These are phyloP conservation scores for Diutina pseudorugosa DNA, from an alignment of 1,139 yeast genomes.

Conservation along the genomic window DNA sequence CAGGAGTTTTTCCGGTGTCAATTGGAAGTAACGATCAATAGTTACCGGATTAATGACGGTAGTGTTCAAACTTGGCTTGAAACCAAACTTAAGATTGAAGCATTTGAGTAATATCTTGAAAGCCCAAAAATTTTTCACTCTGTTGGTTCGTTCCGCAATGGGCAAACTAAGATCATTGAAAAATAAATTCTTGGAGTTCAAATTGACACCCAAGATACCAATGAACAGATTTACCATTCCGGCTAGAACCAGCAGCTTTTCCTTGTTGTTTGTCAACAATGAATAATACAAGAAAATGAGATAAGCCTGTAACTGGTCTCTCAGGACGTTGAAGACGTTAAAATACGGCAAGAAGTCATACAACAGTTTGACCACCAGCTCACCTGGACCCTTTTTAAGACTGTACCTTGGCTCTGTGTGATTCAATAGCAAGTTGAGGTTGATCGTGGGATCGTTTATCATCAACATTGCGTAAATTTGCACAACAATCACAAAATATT, in stretches of 20 bases:
- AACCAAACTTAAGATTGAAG: constrained; percentile 38
- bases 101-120: constrained; percentile 41
- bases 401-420: constrained; percentile 26
- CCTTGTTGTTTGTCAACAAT: constrained; percentile 33
- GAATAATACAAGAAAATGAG: constrained; percentile 31
- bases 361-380: constrained; percentile 21
- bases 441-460: constrained; percentile 36
- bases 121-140: constrained; percentile 53
- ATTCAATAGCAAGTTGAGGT: constrained; percentile 27
- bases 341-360: constrained; percentile 37
- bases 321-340: constrained; percentile 32
- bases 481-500: constrained; percentile 36
- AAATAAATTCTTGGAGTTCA: constrained; percentile 32
- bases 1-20: constrained; percentile 35
- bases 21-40: constrained; percentile 33
- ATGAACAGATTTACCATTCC: constrained; percentile 33
- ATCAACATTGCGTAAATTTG: constrained; percentile 36
- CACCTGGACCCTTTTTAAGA: constrained; percentile 9
- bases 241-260: constrained; percentile 30
- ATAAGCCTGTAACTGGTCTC: constrained; percentile 30
- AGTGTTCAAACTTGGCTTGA: constrained; percentile 19
- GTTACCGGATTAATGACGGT: constrained; percentile 27
- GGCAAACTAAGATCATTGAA: constrained; percentile 32
- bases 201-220: constrained; percentile 35
- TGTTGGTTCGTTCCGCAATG: constrained; percentile 28